Conservation (phyloP, 768 basidiomycete genomes). For the Lentinus tigrinus region DNA sequence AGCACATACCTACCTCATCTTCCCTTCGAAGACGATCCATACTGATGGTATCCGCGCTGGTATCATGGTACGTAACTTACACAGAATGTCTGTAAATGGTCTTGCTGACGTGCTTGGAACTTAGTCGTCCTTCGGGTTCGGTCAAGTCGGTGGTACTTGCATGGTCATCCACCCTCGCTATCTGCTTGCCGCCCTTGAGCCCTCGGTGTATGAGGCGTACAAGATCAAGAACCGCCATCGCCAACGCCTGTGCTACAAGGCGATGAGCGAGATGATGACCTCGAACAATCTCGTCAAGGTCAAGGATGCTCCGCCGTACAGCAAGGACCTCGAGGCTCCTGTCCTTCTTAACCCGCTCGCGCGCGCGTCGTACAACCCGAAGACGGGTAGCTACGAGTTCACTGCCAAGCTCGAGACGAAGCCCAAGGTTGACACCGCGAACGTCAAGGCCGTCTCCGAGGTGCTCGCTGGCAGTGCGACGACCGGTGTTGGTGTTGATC, state of each 20-base stretch:
- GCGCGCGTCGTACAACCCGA: constrained; percentile 74
- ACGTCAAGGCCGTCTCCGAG: constrained; percentile 63
- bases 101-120: constrained; percentile 12
- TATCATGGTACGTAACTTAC: constrained; percentile 62
- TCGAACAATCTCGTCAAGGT: constrained; percentile 90
- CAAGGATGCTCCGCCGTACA: constrained; percentile 91
- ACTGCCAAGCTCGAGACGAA: constrained; percentile 55
- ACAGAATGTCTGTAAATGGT: neutral
- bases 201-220: constrained; percentile 79
- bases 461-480: constrained; percentile 48
- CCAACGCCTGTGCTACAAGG: constrained; percentile 74
- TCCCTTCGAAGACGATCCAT: constrained; percentile 95
- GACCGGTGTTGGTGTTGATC: constrained; percentile 85
- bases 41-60: constrained; percentile 91
- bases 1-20: constrained; percentile 87
- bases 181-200: constrained; percentile 81
- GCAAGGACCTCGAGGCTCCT: constrained; percentile 77
- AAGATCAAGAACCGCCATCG: constrained; percentile 64
- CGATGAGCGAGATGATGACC: constrained; percentile 96
- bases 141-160: constrained; percentile 94
- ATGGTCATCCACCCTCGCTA: constrained; percentile 89
- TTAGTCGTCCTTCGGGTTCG: constrained; percentile 94
- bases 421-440: constrained; percentile 56
- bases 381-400: constrained; percentile 87
- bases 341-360: constrained; percentile 93